Percentiles rank a stretch among this genome's conserved stretches.
These are phyloP conservation scores for Glycine latifolia DNA, from an alignment of 306 rosid genomes.

Conservation along the genomic window DNA sequence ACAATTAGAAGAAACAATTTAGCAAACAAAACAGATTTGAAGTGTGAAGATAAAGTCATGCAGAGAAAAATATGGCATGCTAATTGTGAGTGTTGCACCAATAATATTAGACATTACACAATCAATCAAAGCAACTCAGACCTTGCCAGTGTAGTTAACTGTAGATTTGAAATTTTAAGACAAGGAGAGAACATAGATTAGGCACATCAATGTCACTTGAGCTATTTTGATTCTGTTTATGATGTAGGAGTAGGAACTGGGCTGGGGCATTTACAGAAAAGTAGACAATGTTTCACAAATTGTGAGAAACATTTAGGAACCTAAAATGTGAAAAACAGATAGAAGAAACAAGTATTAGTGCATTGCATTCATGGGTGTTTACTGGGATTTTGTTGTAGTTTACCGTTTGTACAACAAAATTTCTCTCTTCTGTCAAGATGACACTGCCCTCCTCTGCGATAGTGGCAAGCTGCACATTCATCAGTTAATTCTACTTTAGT, in stretches of 20 bases:
- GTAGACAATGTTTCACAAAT: constrained; percentile 23
- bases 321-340: not conserved
- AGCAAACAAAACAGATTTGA: constrained; percentile 21
- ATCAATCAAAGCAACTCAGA: not conserved
- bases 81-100: not conserved
- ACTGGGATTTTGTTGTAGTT: not conserved
- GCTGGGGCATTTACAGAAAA: too few relatives aligned
- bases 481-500: constrained; percentile 8
- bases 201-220: constrained; percentile 6
- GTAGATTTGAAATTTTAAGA: not conserved
- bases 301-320: constrained; percentile 3
- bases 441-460: constrained; percentile 28
- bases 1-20: constrained; percentile 29
- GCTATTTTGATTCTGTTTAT: too few relatives aligned
- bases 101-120: not conserved
- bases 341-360: constrained; percentile 10
- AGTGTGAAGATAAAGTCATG: constrained; percentile 1
- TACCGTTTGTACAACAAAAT: constrained; percentile 46
- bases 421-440: not conserved
- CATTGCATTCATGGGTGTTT: constrained; percentile 26
- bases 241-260: too few relatives aligned
- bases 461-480: constrained; percentile 44
- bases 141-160: not conserved
- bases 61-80: constrained; percentile 6
- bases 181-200: not conserved